phyloP scores from a whole-genome alignment of 768 basidiomycete species.

The Termitomyces sp. region DNA sequence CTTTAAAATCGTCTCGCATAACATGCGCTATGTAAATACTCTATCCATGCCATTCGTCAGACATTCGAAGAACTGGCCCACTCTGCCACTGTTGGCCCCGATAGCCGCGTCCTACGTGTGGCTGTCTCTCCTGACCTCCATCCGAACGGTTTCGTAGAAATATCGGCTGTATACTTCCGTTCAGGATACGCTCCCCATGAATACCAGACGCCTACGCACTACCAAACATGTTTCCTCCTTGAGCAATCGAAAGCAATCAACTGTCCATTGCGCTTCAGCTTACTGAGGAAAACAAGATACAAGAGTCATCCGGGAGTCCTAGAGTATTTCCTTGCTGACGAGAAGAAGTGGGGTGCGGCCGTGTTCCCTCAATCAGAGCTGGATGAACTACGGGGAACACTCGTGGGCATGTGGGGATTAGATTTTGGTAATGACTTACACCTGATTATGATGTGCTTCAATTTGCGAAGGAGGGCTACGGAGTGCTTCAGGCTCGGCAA shows the following conservation, averaged over 20 bases:
- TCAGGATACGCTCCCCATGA: slow-evolving; percentile 85
- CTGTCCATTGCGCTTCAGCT: slow-evolving; percentile 93
- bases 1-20: background rate
- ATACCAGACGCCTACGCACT: slow-evolving; percentile 63
- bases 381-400: slow-evolving; percentile 62
- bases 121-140: slow-evolving; percentile 29
- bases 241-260: slow-evolving; percentile 87
- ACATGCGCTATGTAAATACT: too few relatives aligned
- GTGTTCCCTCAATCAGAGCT: slow-evolving; percentile 37
- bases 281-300: slow-evolving; percentile 95
- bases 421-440: slow-evolving; percentile 48
- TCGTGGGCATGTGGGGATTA: slow-evolving; percentile 90
- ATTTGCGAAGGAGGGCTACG: too few relatives aligned
- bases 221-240: slow-evolving; percentile 69
- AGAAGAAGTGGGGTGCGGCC: slow-evolving; percentile 29
- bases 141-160: slow-evolving; percentile 46
- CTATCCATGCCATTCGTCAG: too few relatives aligned
- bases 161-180: slow-evolving; percentile 89
- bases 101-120: slow-evolving; percentile 42
- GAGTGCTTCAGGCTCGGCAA: too few relatives aligned
- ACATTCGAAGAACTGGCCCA: slow-evolving; percentile 56
- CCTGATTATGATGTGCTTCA: too few relatives aligned
- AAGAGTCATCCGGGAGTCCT: slow-evolving; percentile 73
- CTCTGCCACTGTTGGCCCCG: slow-evolving; percentile 52
- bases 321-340: slow-evolving; percentile 61